Evolutionary conservation across 805 yeast genomes (phyloP), one percentile per base, ranked within the genome.

Genomic region (Alloascoidea hylecoeti): DNA sequence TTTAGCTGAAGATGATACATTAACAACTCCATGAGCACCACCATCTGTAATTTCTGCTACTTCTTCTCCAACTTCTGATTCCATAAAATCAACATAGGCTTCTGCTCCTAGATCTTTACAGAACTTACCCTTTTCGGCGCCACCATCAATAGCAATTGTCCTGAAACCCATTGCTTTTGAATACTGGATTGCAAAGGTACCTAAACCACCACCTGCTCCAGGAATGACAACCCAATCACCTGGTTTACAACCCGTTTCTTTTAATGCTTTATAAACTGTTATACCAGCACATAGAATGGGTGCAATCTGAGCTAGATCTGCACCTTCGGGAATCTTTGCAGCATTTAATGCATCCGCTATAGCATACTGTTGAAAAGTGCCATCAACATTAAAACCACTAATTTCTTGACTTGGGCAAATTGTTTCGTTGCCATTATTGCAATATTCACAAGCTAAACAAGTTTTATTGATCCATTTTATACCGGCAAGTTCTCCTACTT

Each of bases 121-220:
- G 44, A 74, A 58, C 33, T 56, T 60, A 42, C 64, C 72, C 61
- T 79, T 78, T 35, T 70, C 84, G 12, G 56, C 79, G 60, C 84
- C 84, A 57, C 82, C 83, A 53, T 79, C 88, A 47, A 79, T 76
- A 47, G 72, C 85, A 28, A 78, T 48, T 35, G 78, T 82, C 64
- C 70, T 70, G 59, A 63, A 64, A 50, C 88, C 89, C 80, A 78
- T 71, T 43, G 83, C 84, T 48, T 59, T 68, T 44, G 83, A 86
- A 60, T 76, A 79, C 61, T 79, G 86, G 49, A 78, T 64, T 40
- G 84, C 85, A 46, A 79, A 60, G 32, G 83, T 64, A 52, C 88
- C 89, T 57, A 79, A 68, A 53, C 89, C 88, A 57, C 88, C 88
- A 57, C 75, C 82, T 44, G 85, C 86, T 63, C 89, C 88, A 41